A percentile compares a stretch with the other conserved stretches of the same genome.
These are phyloP conservation scores for Pleoardoris graminearum DNA, from an alignment of 2,329 filamentous ascomycete genomes.

Conservation along the genomic window DNA sequence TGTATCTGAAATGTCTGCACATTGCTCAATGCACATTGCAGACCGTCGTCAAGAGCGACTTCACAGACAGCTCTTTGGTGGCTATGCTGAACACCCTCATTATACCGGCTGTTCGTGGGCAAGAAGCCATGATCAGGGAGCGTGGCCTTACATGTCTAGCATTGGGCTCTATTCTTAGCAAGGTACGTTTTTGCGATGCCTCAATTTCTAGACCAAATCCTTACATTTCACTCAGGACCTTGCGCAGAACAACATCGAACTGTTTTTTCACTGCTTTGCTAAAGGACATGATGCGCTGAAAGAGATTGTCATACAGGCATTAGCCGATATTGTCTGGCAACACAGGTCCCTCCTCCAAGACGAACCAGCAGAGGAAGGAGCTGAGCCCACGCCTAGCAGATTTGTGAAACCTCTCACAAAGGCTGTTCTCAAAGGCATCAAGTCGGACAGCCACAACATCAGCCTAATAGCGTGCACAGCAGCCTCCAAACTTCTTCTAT, in stretches of 20 bases:
- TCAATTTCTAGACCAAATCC: background rate
- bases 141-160: slow-evolving; percentile 87
- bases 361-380: slow-evolving; percentile 46
- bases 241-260: slow-evolving; percentile 84
- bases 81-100: slow-evolving; percentile 98
- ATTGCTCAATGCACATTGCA: slow-evolving; percentile 97
- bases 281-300: slow-evolving; percentile 91
- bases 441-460: slow-evolving; percentile 69
- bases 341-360: slow-evolving; percentile 48
- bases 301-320: slow-evolving; percentile 85
- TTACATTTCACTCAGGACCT: slow-evolving; percentile 60
- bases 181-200: slow-evolving; percentile 52
- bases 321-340: slow-evolving; percentile 86
- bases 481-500: slow-evolving; percentile 83
- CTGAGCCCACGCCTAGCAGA: slow-evolving; percentile 33
- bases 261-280: slow-evolving; percentile 95
- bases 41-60: slow-evolving; percentile 84
- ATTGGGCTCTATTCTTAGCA: slow-evolving; percentile 87
- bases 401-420: slow-evolving; percentile 71
- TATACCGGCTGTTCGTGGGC: slow-evolving; percentile 89
- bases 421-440: slow-evolving; percentile 78
- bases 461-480: slow-evolving; percentile 81
- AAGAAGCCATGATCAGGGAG: slow-evolving; percentile 90
- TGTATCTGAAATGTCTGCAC: slow-evolving; percentile 97
- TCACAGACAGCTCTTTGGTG: slow-evolving; percentile 87